Percentiles rank a stretch among this genome's conserved stretches.
These are phyloP conservation scores for Dysphania ambrosioides DNA, from an alignment of 148 eudicot genomes.

Conservation along the genomic window DNA sequence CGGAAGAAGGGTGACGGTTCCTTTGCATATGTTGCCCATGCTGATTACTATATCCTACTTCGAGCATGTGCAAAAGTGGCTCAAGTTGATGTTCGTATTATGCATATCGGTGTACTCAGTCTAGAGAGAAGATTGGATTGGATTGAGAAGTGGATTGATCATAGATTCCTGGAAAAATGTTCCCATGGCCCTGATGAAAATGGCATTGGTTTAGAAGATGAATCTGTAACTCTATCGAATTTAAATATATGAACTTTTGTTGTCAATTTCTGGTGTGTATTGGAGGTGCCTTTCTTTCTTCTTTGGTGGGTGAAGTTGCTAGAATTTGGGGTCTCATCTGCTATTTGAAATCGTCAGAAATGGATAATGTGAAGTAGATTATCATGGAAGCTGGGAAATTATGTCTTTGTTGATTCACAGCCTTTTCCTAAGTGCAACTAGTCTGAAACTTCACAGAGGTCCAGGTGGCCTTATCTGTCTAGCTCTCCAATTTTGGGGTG, in stretches of 20 bases:
- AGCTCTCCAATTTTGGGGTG: too few relatives aligned
- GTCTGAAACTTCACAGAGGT: too few relatives aligned
- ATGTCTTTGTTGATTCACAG: too few relatives aligned
- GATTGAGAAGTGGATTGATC: conserved; percentile 63
- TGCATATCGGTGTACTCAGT: conserved; percentile 64
- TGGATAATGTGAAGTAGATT: background rate
- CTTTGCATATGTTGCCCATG: conserved; percentile 58
- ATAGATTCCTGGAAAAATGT: conserved; percentile 34
- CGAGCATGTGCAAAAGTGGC: conserved; percentile 71
- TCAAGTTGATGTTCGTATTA: conserved; percentile 56
- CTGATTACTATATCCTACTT: conserved; percentile 79
- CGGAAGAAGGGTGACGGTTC: conserved; percentile 59
- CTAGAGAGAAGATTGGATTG: conserved; percentile 67
- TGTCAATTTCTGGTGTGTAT: background rate
- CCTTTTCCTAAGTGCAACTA: too few relatives aligned
- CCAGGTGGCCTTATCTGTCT: too few relatives aligned
- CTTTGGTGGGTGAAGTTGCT: background rate
- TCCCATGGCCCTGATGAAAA: conserved; percentile 18
- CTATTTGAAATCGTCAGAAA: background rate
- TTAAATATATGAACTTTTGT: background rate
- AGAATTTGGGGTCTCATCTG: background rate
- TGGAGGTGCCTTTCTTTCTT: background rate
- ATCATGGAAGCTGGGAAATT: too few relatives aligned
- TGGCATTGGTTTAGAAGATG: conserved; percentile 10
- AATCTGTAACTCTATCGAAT: conserved; percentile 2